Conservation (phyloP, 106 monocot genomes). For the Agapanthus africanus region DNA sequence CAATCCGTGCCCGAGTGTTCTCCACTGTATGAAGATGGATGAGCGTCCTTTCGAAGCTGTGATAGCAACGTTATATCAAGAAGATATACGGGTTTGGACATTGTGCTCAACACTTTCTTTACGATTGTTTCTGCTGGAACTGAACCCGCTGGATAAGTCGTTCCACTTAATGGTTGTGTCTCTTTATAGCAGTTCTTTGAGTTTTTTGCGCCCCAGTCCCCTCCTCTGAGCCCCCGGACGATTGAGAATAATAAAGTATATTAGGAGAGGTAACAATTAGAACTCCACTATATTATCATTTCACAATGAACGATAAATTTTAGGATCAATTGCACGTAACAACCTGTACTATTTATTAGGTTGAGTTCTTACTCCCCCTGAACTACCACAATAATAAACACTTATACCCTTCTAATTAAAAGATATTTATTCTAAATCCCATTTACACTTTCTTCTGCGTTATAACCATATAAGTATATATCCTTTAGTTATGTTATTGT, state of each 20-base stretch:
- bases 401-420: too few relatives aligned
- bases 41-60: constrained; percentile 83
- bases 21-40: constrained; percentile 78
- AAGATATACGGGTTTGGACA: constrained; percentile 59
- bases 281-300: background rate
- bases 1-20: constrained; percentile 69
- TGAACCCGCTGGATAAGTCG: constrained; percentile 56
- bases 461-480: too few relatives aligned
- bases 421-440: too few relatives aligned
- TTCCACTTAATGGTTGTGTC: constrained; percentile 49
- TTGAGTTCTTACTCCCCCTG: too few relatives aligned
- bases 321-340: too few relatives aligned
- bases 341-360: too few relatives aligned
- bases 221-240: constrained; percentile 18
- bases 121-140: constrained; percentile 53
- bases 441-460: too few relatives aligned
- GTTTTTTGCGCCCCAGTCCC: constrained; percentile 61
- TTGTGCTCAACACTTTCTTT: constrained; percentile 39
- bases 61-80: constrained; percentile 85
- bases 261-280: background rate
- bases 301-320: background rate
- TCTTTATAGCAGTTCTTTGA: constrained; percentile 49
- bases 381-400: too few relatives aligned
- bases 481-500: too few relatives aligned
- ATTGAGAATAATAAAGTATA: background rate